Base-by-base conservation (phyloP, 1,284 basidiomycete species). In the Microbotryum violaceum region DNA sequence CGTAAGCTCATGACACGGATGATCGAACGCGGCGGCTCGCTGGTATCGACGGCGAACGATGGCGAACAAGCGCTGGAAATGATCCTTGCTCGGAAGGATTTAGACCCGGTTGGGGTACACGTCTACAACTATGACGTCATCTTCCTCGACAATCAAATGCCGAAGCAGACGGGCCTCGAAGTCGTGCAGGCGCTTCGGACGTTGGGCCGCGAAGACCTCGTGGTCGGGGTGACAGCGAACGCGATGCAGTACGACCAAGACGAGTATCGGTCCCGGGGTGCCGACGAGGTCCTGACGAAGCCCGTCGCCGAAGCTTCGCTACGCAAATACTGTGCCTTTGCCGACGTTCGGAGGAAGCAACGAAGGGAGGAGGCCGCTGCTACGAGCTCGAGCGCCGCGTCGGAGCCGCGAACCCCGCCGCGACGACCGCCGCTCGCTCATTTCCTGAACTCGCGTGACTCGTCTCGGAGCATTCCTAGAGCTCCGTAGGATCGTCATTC, bases 71-170 rank as follows among this genome's bases (percentile, higher is more conserved):
- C 89, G 6, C 76, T 91, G 50, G 84, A 87, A 60, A 80, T 88
- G 77, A 83, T 91, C 49, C 72, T 85, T 14, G 80, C 80, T 9
- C 70, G 73, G 46, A 56, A 56, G n/a, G 12, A 20, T 1, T 10
- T 14, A 2, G 16, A n/a, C n/a, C n/a, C 18, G 18, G 14, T 21
- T 16, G 27, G 23, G 23, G 21, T 29, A 16, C n/a, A 44, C 18
- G 45, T 44, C 31, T 29, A 21, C 29, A 27, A 67, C 23, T 90
- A 81, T 70, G 85, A 86, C 60, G 79, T 88, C 3, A 79, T 90
- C 31, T 91, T 91, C 74, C 75, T 91, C 72, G 89, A 91, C 71
- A 91, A 91, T 72, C 87, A 88, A 74, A 57, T 75, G 78, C 89
- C 87, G 7, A 79, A 88, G 52, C 80, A 89, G 79, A 85, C 85